These are phyloP conservation scores for Pseudozyma tsukubaensis DNA, from an alignment of 1,284 basidiomycete species.

Conservation along the genomic window DNA sequence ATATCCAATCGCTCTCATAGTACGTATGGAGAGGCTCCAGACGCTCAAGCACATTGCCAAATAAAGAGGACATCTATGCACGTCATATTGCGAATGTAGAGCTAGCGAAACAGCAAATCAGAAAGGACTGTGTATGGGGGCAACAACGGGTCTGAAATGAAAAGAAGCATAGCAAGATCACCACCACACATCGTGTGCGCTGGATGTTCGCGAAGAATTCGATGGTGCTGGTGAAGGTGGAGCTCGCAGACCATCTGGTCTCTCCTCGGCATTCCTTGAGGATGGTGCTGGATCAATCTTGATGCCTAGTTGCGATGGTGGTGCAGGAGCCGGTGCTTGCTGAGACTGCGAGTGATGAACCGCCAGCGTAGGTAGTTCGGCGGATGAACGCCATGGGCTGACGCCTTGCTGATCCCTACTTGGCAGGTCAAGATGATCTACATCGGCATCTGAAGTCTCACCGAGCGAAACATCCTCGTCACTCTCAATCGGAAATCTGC, in stretches of 20 bases:
- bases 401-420: constrained; percentile 5
- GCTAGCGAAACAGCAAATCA: not conserved
- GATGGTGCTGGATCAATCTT: not conserved
- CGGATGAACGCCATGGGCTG: constrained; percentile 18
- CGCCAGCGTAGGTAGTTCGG: constrained; percentile 11
- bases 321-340: not conserved
- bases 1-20: too few relatives aligned
- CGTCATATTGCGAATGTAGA: too few relatives aligned
- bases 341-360: not conserved
- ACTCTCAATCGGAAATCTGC: constrained; percentile 33
- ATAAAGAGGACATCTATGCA: too few relatives aligned
- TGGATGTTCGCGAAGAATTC: constrained; percentile 12
- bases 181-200: constrained; percentile 36
- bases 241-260: not conserved
- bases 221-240: constrained; percentile 26
- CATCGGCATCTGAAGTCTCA: constrained; percentile 25
- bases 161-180: not conserved
- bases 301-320: not conserved
- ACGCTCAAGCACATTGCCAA: too few relatives aligned
- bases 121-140: not conserved
- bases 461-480: constrained; percentile 20
- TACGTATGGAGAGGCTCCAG: too few relatives aligned
- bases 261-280: not conserved
- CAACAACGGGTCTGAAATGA: not conserved
- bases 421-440: constrained; percentile 11